These are phyloP conservation scores for Penicillium salamii DNA, from an alignment of 495 filamentous ascomycete species.

Conservation along the genomic window DNA sequence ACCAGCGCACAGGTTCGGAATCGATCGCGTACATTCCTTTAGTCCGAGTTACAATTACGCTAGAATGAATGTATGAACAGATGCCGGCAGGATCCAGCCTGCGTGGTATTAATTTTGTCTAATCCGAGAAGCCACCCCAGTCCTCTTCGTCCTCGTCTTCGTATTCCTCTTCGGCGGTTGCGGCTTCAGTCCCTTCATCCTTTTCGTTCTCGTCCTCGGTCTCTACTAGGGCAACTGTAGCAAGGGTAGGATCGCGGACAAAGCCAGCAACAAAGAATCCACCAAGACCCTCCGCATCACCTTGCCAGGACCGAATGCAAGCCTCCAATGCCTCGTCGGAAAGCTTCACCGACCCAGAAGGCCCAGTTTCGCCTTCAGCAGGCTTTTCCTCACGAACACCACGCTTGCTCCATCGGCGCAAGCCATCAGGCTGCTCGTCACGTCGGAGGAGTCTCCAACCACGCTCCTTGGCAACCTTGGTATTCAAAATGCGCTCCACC, in stretches of 20 bases:
- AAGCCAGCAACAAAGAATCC: constrained; percentile 73
- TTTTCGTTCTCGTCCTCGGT: constrained; percentile 13
- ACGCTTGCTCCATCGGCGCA: constrained; percentile 69
- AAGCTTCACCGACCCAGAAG: constrained; percentile 28
- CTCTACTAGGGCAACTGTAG: background rate
- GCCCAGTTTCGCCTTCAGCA: constrained; percentile 5
- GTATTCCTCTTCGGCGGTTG: constrained; percentile 7
- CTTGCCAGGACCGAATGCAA: constrained; percentile 78
- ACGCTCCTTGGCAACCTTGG: constrained; percentile 57
- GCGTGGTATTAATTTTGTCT: constrained; percentile 10
- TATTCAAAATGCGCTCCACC: constrained; percentile 64
- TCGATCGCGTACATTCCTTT: constrained; percentile 62
- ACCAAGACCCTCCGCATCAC: constrained; percentile 72
- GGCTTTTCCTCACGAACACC: constrained; percentile 48
- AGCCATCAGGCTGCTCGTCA: constrained; percentile 65
- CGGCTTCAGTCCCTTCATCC: constrained; percentile 19
- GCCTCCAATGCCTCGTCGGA: constrained; percentile 59
- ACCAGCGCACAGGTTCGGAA: constrained; percentile 69
- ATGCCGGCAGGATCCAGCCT: constrained; percentile 1
- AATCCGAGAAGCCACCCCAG: constrained; percentile 49
- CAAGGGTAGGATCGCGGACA: constrained; percentile 43
- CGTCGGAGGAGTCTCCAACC: constrained; percentile 76
- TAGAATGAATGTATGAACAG: constrained; percentile 1
- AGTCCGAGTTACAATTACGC: background rate
- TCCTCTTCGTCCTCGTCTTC: constrained; percentile 34